phyloP scores from a whole-genome alignment of 257 asterid species.

The Solanum acaule region DNA sequence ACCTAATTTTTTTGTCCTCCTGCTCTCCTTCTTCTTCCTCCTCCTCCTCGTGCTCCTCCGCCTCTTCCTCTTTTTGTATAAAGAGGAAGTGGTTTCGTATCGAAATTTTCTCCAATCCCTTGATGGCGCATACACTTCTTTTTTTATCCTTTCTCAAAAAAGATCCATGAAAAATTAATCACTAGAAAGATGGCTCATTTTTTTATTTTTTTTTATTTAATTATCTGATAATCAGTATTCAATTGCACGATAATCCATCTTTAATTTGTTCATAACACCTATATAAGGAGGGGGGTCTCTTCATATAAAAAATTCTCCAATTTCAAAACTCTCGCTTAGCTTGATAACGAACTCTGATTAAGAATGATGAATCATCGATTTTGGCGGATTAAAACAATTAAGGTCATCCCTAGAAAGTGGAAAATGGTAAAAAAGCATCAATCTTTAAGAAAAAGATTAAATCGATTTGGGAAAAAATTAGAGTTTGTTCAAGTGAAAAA shows the following conservation, averaged over 20 bases:
- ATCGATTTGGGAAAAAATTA: conserved; percentile 42
- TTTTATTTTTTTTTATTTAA: background rate
- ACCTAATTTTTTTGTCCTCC: background rate
- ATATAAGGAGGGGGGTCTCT: background rate
- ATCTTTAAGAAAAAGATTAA: conserved; percentile 34
- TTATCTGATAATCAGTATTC: background rate
- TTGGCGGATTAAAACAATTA: conserved; percentile 39
- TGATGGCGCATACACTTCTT: background rate
- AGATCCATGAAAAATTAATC: conserved; percentile 16
- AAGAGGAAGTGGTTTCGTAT: background rate
- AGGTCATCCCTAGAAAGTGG: conserved; percentile 45
- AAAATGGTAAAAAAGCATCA: conserved; percentile 38
- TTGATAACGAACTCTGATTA: background rate
- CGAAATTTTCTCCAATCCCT: background rate
- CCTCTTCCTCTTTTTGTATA: background rate
- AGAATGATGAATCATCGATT: background rate
- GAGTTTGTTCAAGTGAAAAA: conserved; percentile 43
- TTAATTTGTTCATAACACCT: background rate
- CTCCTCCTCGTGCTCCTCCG: background rate
- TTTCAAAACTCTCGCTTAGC: background rate
- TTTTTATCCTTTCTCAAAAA: conserved; percentile 14
- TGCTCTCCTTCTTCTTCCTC: background rate
- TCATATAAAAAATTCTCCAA: background rate
- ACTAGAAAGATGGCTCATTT: conserved; percentile 1
- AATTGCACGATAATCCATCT: background rate